Base-by-base conservation (phyloP, 2,329 filamentous ascomycete species). In the Truncatella angustata region DNA sequence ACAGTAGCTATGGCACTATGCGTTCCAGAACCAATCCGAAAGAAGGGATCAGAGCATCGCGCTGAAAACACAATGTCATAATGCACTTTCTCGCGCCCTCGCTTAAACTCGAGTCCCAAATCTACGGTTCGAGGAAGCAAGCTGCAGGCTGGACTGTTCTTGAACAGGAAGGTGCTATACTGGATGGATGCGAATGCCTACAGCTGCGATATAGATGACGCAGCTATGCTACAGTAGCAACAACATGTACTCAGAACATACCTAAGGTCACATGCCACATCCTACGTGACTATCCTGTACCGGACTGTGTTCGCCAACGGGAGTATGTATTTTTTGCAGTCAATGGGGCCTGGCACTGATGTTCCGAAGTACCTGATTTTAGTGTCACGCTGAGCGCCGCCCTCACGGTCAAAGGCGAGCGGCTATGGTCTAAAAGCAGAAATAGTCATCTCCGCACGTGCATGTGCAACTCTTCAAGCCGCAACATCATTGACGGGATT, bases 371-470 rank as follows among this genome's bases (percentile, higher is more conserved):
- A 32, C 28, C 28, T 9, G 28, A n/a, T n/a, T 14, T 44, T 24
- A 44, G 40, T 26, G 20, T 14, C 5, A 10, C 23, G n/a, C 10
- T 12, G 20, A 26, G 23, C 40, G 7, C 24, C 16, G 21, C 20
- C 24, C 28, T 49, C 45, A 49, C 24, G 20, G 21, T 20, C 21
- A 39, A 24, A 49, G 35, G 47, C 21, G 47, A 50, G 23, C 36
- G 47, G 47, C 30, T 44, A 11, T 21, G 39, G 20, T 40, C 11
- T 50, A 36, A 20, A 40, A 42, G 36, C 12, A 50, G 35, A 50
- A 42, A 18, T 16, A 23, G 21, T 50, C 47, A 50, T 50, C 47
- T 50, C 47, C 47, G 47, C 47, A 50, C 18, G 12, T 50, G 47
- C 47, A 50, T 40, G 32, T 42, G 28, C 35, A 23, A 18, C 37